Evolutionary conservation across 768 basidiomycete genomes (phyloP).

Genomic region (Macrolepiota dolichaula): DNA sequence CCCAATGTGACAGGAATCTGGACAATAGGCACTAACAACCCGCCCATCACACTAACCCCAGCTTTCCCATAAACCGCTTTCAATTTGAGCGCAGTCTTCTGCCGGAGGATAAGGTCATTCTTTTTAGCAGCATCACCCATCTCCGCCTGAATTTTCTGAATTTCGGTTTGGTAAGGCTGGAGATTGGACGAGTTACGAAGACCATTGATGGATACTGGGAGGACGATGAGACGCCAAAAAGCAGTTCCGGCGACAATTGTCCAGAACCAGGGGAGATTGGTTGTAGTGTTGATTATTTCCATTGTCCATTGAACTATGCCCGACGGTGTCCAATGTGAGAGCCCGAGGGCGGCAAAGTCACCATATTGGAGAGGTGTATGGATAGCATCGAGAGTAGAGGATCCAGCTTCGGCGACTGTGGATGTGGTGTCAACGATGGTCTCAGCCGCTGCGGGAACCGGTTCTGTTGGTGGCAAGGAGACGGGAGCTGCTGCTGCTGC

Average conservation of each 20-base stretch:
- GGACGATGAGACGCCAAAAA: slow-evolving; percentile 54
- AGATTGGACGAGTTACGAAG: slow-evolving; percentile 58
- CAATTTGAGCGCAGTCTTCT: slow-evolving; percentile 49
- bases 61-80: slow-evolving; percentile 58
- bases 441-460: background rate
- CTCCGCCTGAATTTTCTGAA: slow-evolving; percentile 44
- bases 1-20: slow-evolving; percentile 79
- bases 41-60: slow-evolving; percentile 53
- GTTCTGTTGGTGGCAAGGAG: background rate
- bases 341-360: slow-evolving; percentile 66
- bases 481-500: background rate
- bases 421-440: too few relatives aligned
- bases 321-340: slow-evolving; percentile 61
- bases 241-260: slow-evolving; percentile 68
- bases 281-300: slow-evolving; percentile 65
- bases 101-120: slow-evolving; percentile 45
- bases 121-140: slow-evolving; percentile 30
- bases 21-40: slow-evolving; percentile 45
- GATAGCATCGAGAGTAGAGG: slow-evolving; percentile 22
- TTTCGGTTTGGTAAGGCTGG: slow-evolving; percentile 53
- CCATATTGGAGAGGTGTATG: slow-evolving; percentile 60
- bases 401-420: slow-evolving; percentile 12
- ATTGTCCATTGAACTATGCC: slow-evolving; percentile 61
- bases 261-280: slow-evolving; percentile 80
- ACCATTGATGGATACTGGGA: slow-evolving; percentile 58